phyloP scores from a whole-genome alignment of 2,329 filamentous ascomycete species.

The Fusarium sp. region DNA sequence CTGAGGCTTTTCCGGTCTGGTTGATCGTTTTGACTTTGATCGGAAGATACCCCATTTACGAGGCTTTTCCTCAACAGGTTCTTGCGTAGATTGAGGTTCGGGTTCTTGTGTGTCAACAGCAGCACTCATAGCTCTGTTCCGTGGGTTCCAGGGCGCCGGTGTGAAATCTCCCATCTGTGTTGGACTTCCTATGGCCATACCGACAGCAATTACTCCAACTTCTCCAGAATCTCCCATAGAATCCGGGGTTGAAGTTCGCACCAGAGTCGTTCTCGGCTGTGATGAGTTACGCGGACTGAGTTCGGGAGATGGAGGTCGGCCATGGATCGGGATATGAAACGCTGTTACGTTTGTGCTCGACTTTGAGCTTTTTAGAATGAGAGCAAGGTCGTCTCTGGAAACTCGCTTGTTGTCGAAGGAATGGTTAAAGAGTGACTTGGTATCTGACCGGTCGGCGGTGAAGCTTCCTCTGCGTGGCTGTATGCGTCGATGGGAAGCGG shows the following conservation, averaged over 20 bases:
- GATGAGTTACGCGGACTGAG: constrained; percentile 52
- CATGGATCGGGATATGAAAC: constrained; percentile 57
- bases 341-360: constrained; percentile 51
- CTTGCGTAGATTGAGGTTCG: constrained; percentile 1
- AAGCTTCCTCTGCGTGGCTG: constrained; percentile 41
- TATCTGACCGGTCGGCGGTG: constrained; percentile 38
- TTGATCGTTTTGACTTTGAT: constrained; percentile 52
- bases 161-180: constrained; percentile 53
- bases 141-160: constrained; percentile 47
- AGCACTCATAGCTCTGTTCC: constrained; percentile 44
- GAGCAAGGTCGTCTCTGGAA: constrained; percentile 58
- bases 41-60: constrained; percentile 71
- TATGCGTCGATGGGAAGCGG: constrained; percentile 16
- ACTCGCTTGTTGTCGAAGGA: constrained; percentile 56
- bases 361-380: constrained; percentile 45
- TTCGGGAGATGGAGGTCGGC: constrained; percentile 58
- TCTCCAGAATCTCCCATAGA: constrained; percentile 52
- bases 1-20: constrained; percentile 38
- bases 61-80: constrained; percentile 54
- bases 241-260: constrained; percentile 58
- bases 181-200: constrained; percentile 80
- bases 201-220: constrained; percentile 64
- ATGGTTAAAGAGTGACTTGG: constrained; percentile 29
- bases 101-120: constrained; percentile 32
- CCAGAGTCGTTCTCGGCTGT: constrained; percentile 48